Conservation (phyloP, 202 grass and related monocot genomes). For the Saccharum hybrid region DNA sequence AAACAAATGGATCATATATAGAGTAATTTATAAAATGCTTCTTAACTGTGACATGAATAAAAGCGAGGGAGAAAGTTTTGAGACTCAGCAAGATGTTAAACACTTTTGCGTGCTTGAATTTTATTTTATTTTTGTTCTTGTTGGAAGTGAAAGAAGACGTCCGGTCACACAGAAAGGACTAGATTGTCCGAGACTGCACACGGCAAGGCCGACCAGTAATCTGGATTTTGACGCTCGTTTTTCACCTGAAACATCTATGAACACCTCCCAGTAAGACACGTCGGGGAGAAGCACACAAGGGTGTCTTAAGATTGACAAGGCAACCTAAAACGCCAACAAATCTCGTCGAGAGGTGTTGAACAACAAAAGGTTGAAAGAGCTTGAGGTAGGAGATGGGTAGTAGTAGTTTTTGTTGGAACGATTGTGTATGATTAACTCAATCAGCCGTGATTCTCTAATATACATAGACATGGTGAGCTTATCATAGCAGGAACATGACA, state of each 20-base stretch:
- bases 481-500: too few species aligned
- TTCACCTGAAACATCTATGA: neutral
- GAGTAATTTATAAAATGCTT: conserved; percentile 31
- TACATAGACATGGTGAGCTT: too few species aligned
- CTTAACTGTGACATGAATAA: conserved; percentile 42
- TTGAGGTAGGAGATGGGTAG: neutral
- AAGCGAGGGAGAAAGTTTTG: conserved; percentile 44
- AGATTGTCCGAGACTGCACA: neutral
- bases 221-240: neutral
- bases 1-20: conserved; percentile 20
- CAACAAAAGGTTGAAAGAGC: neutral
- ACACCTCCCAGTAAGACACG: rapidly evolving
- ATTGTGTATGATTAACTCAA: too few species aligned
- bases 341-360: neutral
- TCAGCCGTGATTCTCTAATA: too few species aligned
- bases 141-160: neutral
- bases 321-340: neutral
- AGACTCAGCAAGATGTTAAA: conserved; percentile 4
- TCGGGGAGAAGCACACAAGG: neutral
- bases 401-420: neutral
- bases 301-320: neutral
- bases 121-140: conserved; percentile 8
- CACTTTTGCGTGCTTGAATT: neutral
- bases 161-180: neutral
- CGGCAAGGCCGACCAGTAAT: neutral